Evolutionary conservation across 108 stramenopile genomes (phyloP).

Genomic region (Stephanodiscus minutulus): DNA sequence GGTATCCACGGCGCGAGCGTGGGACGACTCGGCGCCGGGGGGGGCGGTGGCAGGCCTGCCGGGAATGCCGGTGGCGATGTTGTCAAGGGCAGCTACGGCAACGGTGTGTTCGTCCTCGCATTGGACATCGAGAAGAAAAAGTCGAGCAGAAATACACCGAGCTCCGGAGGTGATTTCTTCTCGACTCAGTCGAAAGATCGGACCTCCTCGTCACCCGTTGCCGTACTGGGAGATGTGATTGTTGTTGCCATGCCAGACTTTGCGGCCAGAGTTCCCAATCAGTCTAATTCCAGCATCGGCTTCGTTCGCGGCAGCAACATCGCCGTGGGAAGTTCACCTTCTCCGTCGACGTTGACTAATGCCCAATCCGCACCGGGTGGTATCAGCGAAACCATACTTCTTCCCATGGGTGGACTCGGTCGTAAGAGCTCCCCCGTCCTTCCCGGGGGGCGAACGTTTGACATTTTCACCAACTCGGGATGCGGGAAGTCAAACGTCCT

Average conservation of each 20-base stretch:
- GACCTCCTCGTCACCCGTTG: neutral
- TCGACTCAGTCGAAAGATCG: slow-evolving; percentile 2
- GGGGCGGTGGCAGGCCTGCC: neutral
- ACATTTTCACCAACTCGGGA: slow-evolving; percentile 47
- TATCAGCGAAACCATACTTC: slow-evolving; percentile 67
- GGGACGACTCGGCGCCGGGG: neutral
- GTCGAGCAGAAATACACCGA: slow-evolving; percentile 4
- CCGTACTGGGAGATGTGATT: slow-evolving; percentile 54
- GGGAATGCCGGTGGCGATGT: slow-evolving; percentile 31
- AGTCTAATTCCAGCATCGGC: slow-evolving; percentile 1
- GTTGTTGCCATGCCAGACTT: slow-evolving; percentile 65
- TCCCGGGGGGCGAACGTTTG: slow-evolving; percentile 79
- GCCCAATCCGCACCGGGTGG: slow-evolving; percentile 55
- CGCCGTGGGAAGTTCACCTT: slow-evolving; percentile 9
- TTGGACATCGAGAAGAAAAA: slow-evolving; percentile 45
- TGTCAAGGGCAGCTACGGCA: slow-evolving; percentile 53
- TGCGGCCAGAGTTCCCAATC: slow-evolving; percentile 31
- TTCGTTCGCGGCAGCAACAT: slow-evolving; percentile 21
- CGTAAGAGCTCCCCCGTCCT: slow-evolving; percentile 46
- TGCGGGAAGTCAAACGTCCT: slow-evolving; percentile 34
- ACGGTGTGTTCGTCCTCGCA: slow-evolving; percentile 72
- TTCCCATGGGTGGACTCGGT: slow-evolving; percentile 58
- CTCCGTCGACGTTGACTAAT: slow-evolving; percentile 8
- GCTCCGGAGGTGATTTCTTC: slow-evolving; percentile 24
- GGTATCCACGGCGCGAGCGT: slow-evolving; percentile 30